Evolutionary conservation across 2,329 filamentous ascomycete genomes (phyloP).

Genomic region (Xylariaceae sp.): DNA sequence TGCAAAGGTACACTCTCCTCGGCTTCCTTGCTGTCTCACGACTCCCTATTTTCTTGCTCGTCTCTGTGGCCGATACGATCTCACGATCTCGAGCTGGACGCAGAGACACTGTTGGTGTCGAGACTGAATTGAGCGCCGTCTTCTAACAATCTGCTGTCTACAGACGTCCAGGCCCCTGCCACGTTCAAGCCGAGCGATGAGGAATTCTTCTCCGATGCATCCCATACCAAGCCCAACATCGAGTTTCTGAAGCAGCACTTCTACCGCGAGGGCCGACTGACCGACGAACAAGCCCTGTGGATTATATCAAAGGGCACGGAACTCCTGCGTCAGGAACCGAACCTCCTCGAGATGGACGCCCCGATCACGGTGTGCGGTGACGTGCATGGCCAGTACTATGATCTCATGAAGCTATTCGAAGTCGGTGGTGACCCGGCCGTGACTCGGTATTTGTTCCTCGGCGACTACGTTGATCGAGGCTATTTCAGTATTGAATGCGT

Average conservation of each 20-base stretch:
- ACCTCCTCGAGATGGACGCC: constrained; percentile 97
- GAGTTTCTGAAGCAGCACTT: constrained; percentile 97
- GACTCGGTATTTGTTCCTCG: constrained; percentile 93
- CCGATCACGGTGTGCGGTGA: constrained; percentile 98
- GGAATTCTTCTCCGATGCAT: constrained; percentile 85
- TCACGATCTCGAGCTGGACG: background rate
- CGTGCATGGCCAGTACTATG: constrained; percentile 98
- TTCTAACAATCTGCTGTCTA: constrained; percentile 6
- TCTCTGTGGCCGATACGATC: constrained; percentile 15
- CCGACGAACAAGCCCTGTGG: constrained; percentile 94
- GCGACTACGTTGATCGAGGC: constrained; percentile 95
- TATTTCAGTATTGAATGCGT: constrained; percentile 99
- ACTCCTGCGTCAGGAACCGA: constrained; percentile 82
- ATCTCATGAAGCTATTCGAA: constrained; percentile 99
- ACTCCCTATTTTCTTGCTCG: constrained; percentile 16
- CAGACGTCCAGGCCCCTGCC: constrained; percentile 96
- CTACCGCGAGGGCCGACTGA: constrained; percentile 93
- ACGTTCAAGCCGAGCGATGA: constrained; percentile 89
- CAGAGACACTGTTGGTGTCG: background rate
- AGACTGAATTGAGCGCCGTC: background rate
- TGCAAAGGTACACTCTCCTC: constrained; percentile 73
- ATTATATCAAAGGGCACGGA: constrained; percentile 87
- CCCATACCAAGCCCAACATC: constrained; percentile 84
- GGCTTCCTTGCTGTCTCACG: background rate
- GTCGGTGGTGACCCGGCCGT: constrained; percentile 95